Evolutionary conservation across 306 rosid species (phyloP).

Genomic region (Crotalaria pallida): DNA sequence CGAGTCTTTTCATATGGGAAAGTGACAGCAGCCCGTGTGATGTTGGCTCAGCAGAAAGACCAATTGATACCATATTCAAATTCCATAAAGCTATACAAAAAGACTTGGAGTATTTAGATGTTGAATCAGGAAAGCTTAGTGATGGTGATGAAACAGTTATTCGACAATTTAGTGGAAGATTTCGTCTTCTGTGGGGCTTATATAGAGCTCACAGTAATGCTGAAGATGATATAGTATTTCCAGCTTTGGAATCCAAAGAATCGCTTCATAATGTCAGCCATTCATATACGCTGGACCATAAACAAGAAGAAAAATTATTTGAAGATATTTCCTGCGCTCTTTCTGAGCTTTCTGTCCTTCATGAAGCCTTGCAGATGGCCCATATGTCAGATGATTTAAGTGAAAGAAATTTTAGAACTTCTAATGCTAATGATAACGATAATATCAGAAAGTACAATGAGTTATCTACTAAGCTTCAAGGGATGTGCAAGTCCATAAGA

Average conservation of each 20-base stretch:
- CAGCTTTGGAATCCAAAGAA: conserved; percentile 97
- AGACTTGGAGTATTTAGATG: conserved; percentile 95
- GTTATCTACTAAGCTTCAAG: conserved; percentile 96
- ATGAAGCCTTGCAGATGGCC: conserved; percentile 50
- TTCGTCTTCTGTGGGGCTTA: conserved; percentile 96
- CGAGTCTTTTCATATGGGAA: conserved; percentile 96
- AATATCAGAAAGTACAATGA: conserved; percentile 63
- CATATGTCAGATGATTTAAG: conserved; percentile 35
- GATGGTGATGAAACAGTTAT: conserved; percentile 74
- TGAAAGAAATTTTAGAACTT: conserved; percentile 32
- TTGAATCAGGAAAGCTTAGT: conserved; percentile 94
- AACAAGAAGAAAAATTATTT: conserved; percentile 88
- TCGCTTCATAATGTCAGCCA: conserved; percentile 95
- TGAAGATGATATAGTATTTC: conserved; percentile 97
- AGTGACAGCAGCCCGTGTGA: conserved; percentile 61
- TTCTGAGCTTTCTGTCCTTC: conserved; percentile 80
- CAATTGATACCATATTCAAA: conserved; percentile 96
- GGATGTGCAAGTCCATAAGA: conserved; percentile 95
- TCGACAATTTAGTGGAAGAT: conserved; percentile 82
- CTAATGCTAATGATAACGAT: conserved; percentile 35
- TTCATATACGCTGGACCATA: conserved; percentile 92
- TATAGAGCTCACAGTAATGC: conserved; percentile 99
- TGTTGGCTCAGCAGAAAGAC: conserved; percentile 71
- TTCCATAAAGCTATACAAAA: conserved; percentile 97
- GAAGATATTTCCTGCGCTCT: conserved; percentile 83